phyloP scores from a whole-genome alignment of 305 asterid genomes.

The Fraxinus greggii region DNA sequence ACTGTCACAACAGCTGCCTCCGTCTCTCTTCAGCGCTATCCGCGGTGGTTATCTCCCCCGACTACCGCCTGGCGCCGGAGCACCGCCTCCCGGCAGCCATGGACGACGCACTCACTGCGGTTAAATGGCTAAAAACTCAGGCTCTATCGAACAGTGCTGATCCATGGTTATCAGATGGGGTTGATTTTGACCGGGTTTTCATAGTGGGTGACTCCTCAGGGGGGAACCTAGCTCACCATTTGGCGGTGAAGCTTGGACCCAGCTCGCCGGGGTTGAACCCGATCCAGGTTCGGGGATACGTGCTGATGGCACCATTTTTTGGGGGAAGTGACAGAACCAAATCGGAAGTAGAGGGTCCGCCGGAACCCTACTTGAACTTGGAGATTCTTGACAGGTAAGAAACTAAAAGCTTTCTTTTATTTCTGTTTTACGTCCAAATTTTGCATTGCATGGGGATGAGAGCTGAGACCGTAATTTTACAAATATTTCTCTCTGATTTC shows the following conservation, averaged over 20 bases:
- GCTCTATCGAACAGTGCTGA: slow-evolving; percentile 31
- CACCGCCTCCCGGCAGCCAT: slow-evolving; percentile 80
- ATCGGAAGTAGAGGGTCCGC: slow-evolving; percentile 64
- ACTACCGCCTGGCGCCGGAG: slow-evolving; percentile 85
- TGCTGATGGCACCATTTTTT: slow-evolving; percentile 78
- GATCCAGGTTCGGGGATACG: slow-evolving; percentile 62
- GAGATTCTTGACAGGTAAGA: slow-evolving; percentile 71
- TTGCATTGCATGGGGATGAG: background rate
- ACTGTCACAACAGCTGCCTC: slow-evolving; percentile 60
- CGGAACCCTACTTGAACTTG: slow-evolving; percentile 48
- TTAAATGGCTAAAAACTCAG: slow-evolving; percentile 62
- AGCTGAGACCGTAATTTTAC: background rate
- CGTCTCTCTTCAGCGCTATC: slow-evolving; percentile 56
- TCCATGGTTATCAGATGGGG: slow-evolving; percentile 37
- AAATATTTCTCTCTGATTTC: background rate
- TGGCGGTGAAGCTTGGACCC: slow-evolving; percentile 60
- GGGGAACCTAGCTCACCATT: slow-evolving; percentile 72
- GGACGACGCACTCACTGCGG: slow-evolving; percentile 47
- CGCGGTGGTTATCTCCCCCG: slow-evolving; percentile 59
- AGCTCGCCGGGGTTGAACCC: slow-evolving; percentile 58
- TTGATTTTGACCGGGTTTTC: slow-evolving; percentile 53
- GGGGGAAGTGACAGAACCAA: slow-evolving; percentile 68
- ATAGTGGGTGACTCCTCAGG: slow-evolving; percentile 79
- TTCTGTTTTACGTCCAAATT: background rate
- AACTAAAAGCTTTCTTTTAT: background rate